Evolutionary conservation across 257 asterid species (phyloP), one percentile per base, ranked within the genome.

Genomic region (Eucommia ulmoides): DNA sequence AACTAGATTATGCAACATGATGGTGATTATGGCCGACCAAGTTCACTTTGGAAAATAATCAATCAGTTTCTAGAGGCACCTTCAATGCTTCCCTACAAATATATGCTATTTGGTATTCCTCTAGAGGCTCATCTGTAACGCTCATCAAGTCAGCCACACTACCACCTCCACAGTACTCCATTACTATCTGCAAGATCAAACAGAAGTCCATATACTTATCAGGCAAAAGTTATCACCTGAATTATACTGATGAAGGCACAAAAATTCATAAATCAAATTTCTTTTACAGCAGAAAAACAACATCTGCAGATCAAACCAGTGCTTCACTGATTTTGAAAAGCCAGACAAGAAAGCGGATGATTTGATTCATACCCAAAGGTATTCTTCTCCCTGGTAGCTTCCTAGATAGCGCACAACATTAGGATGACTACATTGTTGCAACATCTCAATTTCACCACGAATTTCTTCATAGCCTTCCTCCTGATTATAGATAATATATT

Each of bases 111-210:
- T 89, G 98, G 69, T 44, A 62, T 80, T 89, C 96, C 74, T 89
- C 98, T 55, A 89, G 76, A 58, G 98, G 54, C 65, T 83, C 96
- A 8, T 89, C 94, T 3, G 85, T 82, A 45, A 80, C 84, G 55
- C 75, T 89, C 94, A 89, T 89, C 62, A 89, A 76, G 75, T 86
- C 98, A 61, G 98, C 92, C 60, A 89, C 96, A 71, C 96, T 89
- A 58, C 98, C 98, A 61, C 98, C 96, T 49, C 96, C 98, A 68
- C 98, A 89, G 60, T 89, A 85, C 74, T 89, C 98, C 96, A 85
- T 89, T 55, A 89, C 98, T 59, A 89, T 89, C 97, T 89, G 97
- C 62, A 74, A 74, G 58, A n/a, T 73, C 60, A n/a, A n/a, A n/a
- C n/a, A n/a, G n/a, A n/a, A n/a, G n/a, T n/a, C n/a, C n/a, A n/a